Evolutionary conservation across 805 yeast genomes (phyloP), one percentile per base, ranked within the genome.

Genomic region (Diddensiella transvaalensis): DNA sequence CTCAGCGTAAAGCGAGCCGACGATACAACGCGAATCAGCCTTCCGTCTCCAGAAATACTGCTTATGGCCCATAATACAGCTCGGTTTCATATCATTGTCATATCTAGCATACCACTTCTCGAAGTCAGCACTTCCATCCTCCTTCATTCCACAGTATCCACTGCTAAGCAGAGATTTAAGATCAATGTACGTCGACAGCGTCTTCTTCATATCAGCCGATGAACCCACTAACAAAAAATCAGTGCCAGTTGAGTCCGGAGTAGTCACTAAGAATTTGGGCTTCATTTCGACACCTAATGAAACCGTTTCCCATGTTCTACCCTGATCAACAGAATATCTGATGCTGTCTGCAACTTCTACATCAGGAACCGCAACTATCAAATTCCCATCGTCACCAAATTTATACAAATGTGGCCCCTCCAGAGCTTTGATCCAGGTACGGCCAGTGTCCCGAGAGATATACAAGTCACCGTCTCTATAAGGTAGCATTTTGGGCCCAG

Each of bases 361-460:
- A 45, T 71, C 71, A 0, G 62, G 58, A 3, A 78, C 64, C 1
- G 87, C 84, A 2, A 84, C 63, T 15, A 86, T 75, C 8, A 87
- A 64, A 58, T 87, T 85, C 29, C 96, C 96, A 50, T 77, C 78
- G 64, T 87, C 95, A 41, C 91, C 95, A 67, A 80, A 81, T 1
- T 80, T 73, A 52, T 77, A 79, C 2, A 72, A 51, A 33, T 78
- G 71, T 2, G 86, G 77, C 38, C 72, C 75, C 22, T 78, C 77
- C 11, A 79, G 57, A 1, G 80, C 76, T 47, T 69, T 61, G 22
- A 66, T 64, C 96, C 96, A 87, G 0, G 83, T 69, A n/a, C 72
- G 59, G 22, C 96, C 96, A 22, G 87, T 89, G 67, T 87, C 88
- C 48, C 83, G 69, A 0, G 95, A 84, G 4, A 86, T 61, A 61